Conservation (phyloP, 768 basidiomycete genomes). For the Suillus clintonianus region DNA sequence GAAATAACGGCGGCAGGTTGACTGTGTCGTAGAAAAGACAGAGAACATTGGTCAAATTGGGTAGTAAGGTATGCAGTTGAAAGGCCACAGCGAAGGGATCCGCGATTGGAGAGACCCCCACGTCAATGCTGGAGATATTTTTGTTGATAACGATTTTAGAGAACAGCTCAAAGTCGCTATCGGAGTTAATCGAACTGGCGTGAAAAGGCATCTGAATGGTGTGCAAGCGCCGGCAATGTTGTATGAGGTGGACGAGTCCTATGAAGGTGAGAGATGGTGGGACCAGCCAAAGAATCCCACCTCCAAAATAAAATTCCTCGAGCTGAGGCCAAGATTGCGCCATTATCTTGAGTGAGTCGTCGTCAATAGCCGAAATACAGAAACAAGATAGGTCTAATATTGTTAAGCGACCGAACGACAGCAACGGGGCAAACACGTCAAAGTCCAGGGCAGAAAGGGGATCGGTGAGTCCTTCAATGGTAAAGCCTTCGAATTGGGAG, state of each 20-base stretch:
- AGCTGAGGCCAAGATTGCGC: background rate
- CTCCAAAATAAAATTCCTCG: background rate
- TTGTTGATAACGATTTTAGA: background rate
- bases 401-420: background rate
- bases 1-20: background rate
- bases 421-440: background rate
- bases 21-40: no score
- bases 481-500: no score
- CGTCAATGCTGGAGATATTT: background rate
- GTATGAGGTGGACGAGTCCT: no score
- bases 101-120: background rate
- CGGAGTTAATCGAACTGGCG: background rate
- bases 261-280: background rate
- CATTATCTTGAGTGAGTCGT: background rate
- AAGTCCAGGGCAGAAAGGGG: background rate
- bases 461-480: background rate
- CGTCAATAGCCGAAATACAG: background rate
- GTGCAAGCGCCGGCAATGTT: no score
- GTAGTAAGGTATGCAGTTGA: background rate
- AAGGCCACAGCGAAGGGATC: background rate
- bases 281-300: background rate
- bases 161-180: background rate
- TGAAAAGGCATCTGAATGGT: background rate
- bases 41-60: background rate
- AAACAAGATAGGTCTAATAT: background rate